A percentile compares a stretch with the other conserved stretches of the same genome.
These are phyloP conservation scores for Silene noctiflora DNA, from an alignment of 179 eudicot genomes.

Conservation along the genomic window DNA sequence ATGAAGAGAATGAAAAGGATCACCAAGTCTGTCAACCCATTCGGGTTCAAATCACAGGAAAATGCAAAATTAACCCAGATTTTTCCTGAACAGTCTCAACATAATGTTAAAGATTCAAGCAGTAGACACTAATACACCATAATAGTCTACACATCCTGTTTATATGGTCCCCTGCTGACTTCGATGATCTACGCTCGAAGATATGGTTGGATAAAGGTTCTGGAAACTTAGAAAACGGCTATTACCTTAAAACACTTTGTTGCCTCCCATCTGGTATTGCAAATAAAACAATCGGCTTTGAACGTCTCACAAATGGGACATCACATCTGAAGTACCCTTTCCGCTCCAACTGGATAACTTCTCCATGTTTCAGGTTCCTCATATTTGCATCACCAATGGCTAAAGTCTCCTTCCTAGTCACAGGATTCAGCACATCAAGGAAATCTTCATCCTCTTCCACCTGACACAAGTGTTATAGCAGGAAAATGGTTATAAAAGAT, in stretches of 20 bases:
- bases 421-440: conserved; percentile 71
- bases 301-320: conserved; percentile 61
- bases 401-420: conserved; percentile 65
- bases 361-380: conserved; percentile 80
- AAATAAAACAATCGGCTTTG: conserved; percentile 77
- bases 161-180: too few relatives aligned
- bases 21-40: too few relatives aligned
- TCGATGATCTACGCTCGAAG: too few relatives aligned
- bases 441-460: conserved; percentile 93
- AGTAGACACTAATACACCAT: too few relatives aligned
- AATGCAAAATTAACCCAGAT: neutral
- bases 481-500: conserved; percentile 3
- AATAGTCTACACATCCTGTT: too few relatives aligned
- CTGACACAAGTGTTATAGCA: conserved; percentile 31
- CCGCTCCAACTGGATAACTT: conserved; percentile 82
- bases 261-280: conserved; percentile 96
- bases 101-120: neutral
- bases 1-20: too few relatives aligned
- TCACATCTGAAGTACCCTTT: conserved; percentile 95
- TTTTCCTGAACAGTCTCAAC: neutral
- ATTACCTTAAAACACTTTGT: conserved; percentile 49
- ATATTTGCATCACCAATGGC: conserved; percentile 91
- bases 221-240: neutral
- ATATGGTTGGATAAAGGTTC: neutral
- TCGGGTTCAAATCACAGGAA: too few relatives aligned